A percentile compares a stretch with the other conserved stretches of the same genome.
phyloP scores from a whole-genome alignment of 805 yeast species.

The Yamadazyma olivae region DNA sequence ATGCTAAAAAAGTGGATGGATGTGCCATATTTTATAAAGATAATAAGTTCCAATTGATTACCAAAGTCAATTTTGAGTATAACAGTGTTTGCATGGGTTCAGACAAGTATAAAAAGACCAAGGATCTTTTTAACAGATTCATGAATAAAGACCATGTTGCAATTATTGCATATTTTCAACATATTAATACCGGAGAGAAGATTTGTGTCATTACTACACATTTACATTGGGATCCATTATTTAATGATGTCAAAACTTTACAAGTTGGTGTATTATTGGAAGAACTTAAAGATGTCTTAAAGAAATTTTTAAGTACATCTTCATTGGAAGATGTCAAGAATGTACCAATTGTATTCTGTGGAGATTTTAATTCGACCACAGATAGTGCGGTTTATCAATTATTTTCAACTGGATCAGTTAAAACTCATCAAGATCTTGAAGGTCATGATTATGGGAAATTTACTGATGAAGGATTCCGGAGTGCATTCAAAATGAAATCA shows the following conservation, averaged over 20 bases:
- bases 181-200: slow-evolving; percentile 64
- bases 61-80: slow-evolving; percentile 76
- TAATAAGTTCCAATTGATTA: slow-evolving; percentile 65
- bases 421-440: slow-evolving; percentile 73
- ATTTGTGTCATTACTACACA: slow-evolving; percentile 85
- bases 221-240: slow-evolving; percentile 97
- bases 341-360: slow-evolving; percentile 81
- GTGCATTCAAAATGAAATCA: slow-evolving; percentile 76
- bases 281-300: slow-evolving; percentile 69
- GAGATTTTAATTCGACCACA: slow-evolving; percentile 88
- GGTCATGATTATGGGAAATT: slow-evolving; percentile 89
- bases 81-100: slow-evolving; percentile 76
- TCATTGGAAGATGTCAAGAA: slow-evolving; percentile 52
- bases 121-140: slow-evolving; percentile 92
- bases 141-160: slow-evolving; percentile 96
- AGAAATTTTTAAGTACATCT: slow-evolving; percentile 44
- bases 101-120: slow-evolving; percentile 86
- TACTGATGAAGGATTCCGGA: slow-evolving; percentile 85
- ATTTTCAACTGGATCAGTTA: slow-evolving; percentile 76
- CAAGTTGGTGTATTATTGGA: slow-evolving; percentile 92
- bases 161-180: slow-evolving; percentile 70
- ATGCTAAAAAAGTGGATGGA: slow-evolving; percentile 92
- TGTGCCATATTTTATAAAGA: slow-evolving; percentile 90
- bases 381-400: slow-evolving; percentile 92
- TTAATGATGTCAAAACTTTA: slow-evolving; percentile 92